Evolutionary conservation across 257 asterid genomes (phyloP).

Genomic region (Lycium ferocissimum): DNA sequence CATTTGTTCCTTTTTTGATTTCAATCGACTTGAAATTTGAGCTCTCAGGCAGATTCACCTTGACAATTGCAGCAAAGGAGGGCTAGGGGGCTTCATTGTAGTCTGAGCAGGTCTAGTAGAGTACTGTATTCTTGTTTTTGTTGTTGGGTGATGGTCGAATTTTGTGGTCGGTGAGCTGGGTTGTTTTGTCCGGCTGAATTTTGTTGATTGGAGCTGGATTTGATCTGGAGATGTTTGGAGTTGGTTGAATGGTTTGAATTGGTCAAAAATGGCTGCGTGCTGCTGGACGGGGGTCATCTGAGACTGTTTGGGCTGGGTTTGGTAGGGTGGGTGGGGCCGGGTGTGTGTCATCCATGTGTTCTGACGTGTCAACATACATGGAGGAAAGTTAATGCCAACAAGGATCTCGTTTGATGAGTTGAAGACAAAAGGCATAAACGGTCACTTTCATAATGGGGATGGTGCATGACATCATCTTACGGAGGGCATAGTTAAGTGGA

Average conservation of each 20-base stretch:
- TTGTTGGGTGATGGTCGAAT: not conserved
- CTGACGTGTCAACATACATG: not conserved
- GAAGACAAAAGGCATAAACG: not conserved
- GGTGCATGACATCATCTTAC: not conserved
- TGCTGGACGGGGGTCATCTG: not conserved
- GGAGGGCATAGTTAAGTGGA: not conserved
- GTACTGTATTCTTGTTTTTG: not conserved
- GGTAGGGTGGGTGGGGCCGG: not conserved
- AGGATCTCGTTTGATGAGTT: not conserved
- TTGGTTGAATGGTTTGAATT: not conserved
- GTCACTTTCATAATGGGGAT: not conserved
- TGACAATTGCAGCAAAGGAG: not conserved
- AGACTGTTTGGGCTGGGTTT: not conserved
- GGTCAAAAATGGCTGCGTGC: constrained; percentile 1
- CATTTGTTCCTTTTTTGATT: not conserved
- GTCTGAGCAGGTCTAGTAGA: constrained; percentile 1
- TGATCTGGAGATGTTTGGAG: not conserved
- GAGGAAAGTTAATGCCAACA: not conserved
- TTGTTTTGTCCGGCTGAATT: not conserved
- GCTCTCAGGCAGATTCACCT: not conserved
- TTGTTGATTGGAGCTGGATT: not conserved
- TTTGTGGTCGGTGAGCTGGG: not conserved
- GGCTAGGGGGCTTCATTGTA: not conserved
- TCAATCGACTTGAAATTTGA: not conserved
- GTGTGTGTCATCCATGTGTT: not conserved